Conservation (phyloP, 371 early-diverging fungal species). For the Nematocida sp. region DNA sequence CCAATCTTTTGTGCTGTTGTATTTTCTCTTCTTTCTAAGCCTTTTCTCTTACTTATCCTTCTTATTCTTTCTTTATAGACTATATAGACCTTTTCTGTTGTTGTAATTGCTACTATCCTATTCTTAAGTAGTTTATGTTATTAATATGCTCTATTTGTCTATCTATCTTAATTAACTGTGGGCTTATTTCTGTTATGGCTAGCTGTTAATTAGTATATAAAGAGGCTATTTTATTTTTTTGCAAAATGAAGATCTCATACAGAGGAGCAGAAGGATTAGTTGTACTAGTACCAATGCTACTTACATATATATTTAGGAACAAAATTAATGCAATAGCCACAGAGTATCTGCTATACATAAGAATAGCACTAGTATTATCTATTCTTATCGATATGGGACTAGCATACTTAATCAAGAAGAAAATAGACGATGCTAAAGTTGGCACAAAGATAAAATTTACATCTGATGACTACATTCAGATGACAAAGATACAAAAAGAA, state of each 20-base stretch:
- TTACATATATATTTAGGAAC: conserved; percentile 4
- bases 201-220: too few species aligned
- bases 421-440: conserved; percentile 53
- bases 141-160: too few species aligned
- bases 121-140: too few species aligned
- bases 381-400: conserved; percentile 50
- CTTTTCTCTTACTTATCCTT: too few species aligned
- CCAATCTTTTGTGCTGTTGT: too few species aligned
- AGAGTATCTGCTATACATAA: conserved; percentile 16
- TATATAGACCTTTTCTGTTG: too few species aligned
- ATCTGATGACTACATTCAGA: conserved; percentile 47
- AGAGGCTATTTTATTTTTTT: conserved; percentile 13
- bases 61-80: too few species aligned
- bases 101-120: too few species aligned
- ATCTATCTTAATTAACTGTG: too few species aligned
- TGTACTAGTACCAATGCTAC: conserved; percentile 9
- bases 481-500: conserved; percentile 3
- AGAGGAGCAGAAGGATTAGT: conserved; percentile 50
- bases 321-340: background rate
- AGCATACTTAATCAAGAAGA: conserved; percentile 52
- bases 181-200: too few species aligned
- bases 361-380: conserved; percentile 52
- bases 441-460: conserved; percentile 55
- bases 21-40: too few species aligned
- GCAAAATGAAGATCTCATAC: conserved; percentile 40